Evolutionary conservation across 129 eudicot species (phyloP).

Genomic region (Lactuca sativa): DNA sequence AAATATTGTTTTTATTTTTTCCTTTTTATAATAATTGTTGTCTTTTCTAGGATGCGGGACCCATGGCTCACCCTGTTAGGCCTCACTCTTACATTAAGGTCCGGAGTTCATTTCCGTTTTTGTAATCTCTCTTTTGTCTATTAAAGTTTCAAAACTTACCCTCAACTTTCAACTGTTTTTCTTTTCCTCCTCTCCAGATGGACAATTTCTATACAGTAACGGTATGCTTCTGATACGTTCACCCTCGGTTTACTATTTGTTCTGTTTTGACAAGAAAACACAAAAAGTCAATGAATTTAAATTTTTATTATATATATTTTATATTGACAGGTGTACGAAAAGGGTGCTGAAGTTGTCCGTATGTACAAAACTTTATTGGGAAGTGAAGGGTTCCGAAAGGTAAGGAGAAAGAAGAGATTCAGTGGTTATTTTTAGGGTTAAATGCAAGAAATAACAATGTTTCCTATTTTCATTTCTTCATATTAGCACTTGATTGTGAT

Average conservation of each 20-base stretch:
- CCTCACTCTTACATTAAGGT: slow-evolving; percentile 98
- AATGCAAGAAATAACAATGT: no score
- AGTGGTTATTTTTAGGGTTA: no score
- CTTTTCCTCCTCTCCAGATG: slow-evolving; percentile 53
- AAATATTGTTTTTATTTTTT: background rate
- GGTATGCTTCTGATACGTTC: slow-evolving; percentile 43
- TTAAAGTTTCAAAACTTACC: background rate
- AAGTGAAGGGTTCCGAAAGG: slow-evolving; percentile 84
- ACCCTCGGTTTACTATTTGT: background rate
- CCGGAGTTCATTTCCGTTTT: background rate
- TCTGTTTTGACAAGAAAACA: background rate
- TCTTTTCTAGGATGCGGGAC: slow-evolving; percentile 88
- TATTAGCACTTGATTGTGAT: background rate
- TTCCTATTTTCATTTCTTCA: no score
- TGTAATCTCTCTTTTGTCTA: background rate
- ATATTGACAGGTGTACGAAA: slow-evolving; percentile 71
- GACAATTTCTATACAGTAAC: slow-evolving; percentile 98
- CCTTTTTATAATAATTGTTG: no score
- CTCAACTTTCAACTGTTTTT: background rate
- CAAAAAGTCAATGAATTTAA: background rate
- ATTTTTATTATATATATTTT: slow-evolving; percentile 13
- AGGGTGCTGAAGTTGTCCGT: slow-evolving; percentile 99
- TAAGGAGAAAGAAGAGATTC: background rate
- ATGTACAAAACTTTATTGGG: slow-evolving; percentile 95
- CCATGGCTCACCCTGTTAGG: slow-evolving; percentile 99